These are phyloP conservation scores for Solioccasus polychromus DNA, from an alignment of 768 basidiomycete genomes.

Conservation along the genomic window DNA sequence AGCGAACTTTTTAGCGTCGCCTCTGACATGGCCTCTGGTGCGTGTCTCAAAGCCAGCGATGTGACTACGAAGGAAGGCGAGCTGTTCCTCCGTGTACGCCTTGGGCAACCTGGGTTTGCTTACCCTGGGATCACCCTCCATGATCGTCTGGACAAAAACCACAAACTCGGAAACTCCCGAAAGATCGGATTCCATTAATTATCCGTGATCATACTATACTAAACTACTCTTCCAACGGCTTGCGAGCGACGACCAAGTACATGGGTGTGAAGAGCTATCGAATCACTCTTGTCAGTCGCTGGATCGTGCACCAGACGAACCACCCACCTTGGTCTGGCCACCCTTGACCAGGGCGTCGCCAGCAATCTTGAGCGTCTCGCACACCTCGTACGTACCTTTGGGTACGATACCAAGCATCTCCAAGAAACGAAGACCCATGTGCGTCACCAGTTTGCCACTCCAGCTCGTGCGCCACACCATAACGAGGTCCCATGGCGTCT, in stretches of 20 bases:
- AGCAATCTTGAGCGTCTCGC: conserved; percentile 86
- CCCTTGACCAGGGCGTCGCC: conserved; percentile 75
- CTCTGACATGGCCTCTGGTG: conserved; percentile 56
- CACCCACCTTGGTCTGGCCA: conserved; percentile 77
- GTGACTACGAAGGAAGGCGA: conserved; percentile 53
- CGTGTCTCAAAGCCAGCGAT: conserved; percentile 55
- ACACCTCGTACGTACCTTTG: conserved; percentile 89
- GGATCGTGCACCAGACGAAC: background rate
- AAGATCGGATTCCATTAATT: conserved; percentile 26
- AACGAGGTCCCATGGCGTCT: conserved; percentile 89
- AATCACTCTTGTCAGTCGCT: background rate
- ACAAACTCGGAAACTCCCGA: conserved; percentile 23
- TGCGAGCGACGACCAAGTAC: conserved; percentile 67
- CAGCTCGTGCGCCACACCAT: conserved; percentile 89
- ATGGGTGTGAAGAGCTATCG: conserved; percentile 82
- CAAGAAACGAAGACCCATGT: conserved; percentile 70
- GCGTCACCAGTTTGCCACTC: conserved; percentile 81
- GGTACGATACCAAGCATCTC: conserved; percentile 81
- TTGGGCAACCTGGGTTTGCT: conserved; percentile 64
- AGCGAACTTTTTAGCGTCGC: conserved; percentile 70
- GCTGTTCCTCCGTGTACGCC: conserved; percentile 62
- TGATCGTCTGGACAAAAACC: conserved; percentile 22
- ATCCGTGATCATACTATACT: background rate
- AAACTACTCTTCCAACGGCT: conserved; percentile 35
- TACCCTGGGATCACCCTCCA: conserved; percentile 58